Evolutionary conservation across 2,329 filamentous ascomycete species (phyloP).

Genomic region (Clonostachys rhizophaga): DNA sequence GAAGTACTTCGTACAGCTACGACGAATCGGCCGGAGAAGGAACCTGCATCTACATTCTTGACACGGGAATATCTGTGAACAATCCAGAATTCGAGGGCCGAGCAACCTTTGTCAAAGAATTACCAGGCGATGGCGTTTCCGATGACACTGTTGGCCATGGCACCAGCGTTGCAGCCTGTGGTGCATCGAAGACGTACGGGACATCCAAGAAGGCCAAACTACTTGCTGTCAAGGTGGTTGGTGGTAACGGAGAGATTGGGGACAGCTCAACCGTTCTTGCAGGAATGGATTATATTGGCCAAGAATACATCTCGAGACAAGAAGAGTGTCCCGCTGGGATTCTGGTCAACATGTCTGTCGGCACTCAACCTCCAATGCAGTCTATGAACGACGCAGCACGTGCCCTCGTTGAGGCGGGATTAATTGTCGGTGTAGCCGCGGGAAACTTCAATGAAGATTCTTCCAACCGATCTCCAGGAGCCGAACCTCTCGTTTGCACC

Average conservation of each 20-base stretch:
- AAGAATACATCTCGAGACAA: conserved; percentile 21
- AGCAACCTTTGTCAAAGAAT: conserved; percentile 19
- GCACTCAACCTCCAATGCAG: conserved; percentile 28
- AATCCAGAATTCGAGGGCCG: conserved; percentile 29
- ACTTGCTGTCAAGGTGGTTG: conserved; percentile 48
- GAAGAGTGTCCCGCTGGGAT: conserved; percentile 21
- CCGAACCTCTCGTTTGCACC: conserved; percentile 42
- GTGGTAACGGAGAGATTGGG: conserved; percentile 14
- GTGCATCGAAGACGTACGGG: conserved; percentile 47
- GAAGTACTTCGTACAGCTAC: conserved; percentile 17
- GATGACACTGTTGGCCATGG: conserved; percentile 49
- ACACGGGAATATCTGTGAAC: conserved; percentile 25
- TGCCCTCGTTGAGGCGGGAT: conserved; percentile 33
- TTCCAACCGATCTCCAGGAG: conserved; percentile 39
- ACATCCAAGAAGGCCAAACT: conserved; percentile 49
- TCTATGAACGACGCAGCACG: conserved; percentile 45
- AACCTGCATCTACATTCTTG: conserved; percentile 31
- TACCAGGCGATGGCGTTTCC: conserved; percentile 25
- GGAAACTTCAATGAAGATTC: conserved; percentile 45
- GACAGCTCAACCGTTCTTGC: conserved; percentile 27
- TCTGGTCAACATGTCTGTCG: conserved; percentile 52
- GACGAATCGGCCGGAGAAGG: conserved; percentile 22
- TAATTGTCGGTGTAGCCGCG: conserved; percentile 45
- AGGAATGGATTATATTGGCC: conserved; percentile 44
- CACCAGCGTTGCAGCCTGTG: conserved; percentile 50